phyloP scores from a whole-genome alignment of 306 rosid species.

The Glycine soja region DNA sequence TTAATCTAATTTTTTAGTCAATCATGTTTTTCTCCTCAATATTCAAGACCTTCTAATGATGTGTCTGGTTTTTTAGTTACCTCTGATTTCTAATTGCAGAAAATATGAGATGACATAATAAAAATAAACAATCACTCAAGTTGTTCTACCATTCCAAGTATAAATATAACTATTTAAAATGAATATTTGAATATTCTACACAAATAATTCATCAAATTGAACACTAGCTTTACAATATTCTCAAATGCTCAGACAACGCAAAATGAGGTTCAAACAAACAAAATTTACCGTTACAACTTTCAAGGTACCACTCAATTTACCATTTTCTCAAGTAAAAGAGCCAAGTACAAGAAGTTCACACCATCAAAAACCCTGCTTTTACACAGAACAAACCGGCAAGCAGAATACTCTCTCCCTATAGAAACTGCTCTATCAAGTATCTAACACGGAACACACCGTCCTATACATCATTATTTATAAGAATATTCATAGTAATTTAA shows the following conservation, averaged over 20 bases:
- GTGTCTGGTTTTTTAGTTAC: no score
- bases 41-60: no score
- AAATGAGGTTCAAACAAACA: slow-evolving; percentile 17
- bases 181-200: not conserved
- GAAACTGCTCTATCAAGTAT: not conserved
- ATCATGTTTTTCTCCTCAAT: no score
- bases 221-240: slow-evolving; percentile 3
- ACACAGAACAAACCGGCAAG: slow-evolving; percentile 1
- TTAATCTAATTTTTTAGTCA: no score
- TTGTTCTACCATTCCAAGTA: not conserved
- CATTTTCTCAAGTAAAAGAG: slow-evolving; percentile 17
- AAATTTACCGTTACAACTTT: slow-evolving; percentile 47
- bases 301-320: slow-evolving; percentile 37
- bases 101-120: not conserved
- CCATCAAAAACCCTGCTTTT: slow-evolving; percentile 34
- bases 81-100: not conserved
- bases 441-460: slow-evolving; percentile 5
- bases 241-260: not conserved
- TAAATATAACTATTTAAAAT: not conserved
- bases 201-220: not conserved
- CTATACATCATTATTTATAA: slow-evolving; percentile 20
- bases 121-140: not conserved
- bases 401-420: slow-evolving; percentile 5
- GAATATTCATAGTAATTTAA: slow-evolving; percentile 45
- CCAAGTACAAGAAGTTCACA: slow-evolving; percentile 36